Percentiles rank a stretch among this genome's conserved stretches.
Conservation (phyloP, 1,139 yeast species). For the Groenewaldozyma auringiensis region DNA sequence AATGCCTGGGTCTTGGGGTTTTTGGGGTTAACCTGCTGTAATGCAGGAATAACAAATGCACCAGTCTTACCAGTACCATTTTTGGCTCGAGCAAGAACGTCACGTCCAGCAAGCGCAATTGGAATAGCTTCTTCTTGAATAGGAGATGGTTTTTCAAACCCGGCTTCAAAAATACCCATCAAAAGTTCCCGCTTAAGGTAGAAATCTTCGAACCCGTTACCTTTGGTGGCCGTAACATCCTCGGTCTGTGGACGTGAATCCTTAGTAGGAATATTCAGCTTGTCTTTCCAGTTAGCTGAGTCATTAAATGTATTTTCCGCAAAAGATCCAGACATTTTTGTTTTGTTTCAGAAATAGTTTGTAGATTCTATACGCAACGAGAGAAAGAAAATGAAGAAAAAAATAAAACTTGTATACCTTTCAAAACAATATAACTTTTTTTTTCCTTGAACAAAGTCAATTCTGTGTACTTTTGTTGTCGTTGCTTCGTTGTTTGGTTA, state of each 20-base stretch:
- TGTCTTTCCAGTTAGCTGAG: conserved; percentile 53
- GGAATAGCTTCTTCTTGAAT: conserved; percentile 98
- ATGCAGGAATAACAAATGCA: conserved; percentile 82
- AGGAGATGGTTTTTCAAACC: conserved; percentile 97
- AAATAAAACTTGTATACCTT: too few species aligned
- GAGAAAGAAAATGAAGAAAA: not conserved
- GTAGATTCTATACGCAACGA: not conserved
- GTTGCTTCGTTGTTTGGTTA: too few species aligned
- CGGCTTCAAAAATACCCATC: conserved; percentile 99
- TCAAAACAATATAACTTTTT: too few species aligned
- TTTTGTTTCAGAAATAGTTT: not conserved
- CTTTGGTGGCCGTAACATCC: conserved; percentile 88
- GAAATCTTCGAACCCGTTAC: conserved; percentile 87
- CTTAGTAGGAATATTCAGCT: conserved; percentile 67
- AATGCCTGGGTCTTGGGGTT: conserved; percentile 79
- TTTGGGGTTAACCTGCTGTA: conserved; percentile 80
- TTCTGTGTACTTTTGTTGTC: too few species aligned
- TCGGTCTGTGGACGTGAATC: conserved; percentile 95
- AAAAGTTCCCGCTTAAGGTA: conserved; percentile 83
- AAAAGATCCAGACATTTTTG: conserved; percentile 21
- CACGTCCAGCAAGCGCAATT: conserved; percentile 91
- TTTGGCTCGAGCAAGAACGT: conserved; percentile 94
- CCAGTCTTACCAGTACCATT: conserved; percentile 99
- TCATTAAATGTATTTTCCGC: conserved; percentile 21
- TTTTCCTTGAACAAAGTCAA: too few species aligned